These are phyloP conservation scores for Kodamaea laetipori DNA, from an alignment of 805 yeast species.

Conservation along the genomic window DNA sequence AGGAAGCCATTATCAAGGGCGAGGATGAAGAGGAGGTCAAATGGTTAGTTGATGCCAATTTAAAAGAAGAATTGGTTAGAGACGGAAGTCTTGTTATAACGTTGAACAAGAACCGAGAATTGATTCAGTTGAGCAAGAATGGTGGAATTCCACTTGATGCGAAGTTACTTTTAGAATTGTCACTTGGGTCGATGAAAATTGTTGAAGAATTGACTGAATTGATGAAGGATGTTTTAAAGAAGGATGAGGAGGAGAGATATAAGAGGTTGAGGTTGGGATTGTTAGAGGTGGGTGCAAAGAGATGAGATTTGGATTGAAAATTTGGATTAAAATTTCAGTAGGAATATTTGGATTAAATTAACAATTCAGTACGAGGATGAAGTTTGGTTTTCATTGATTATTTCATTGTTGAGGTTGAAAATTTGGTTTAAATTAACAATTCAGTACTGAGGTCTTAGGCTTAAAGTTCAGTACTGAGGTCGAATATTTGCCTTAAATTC, in stretches of 20 bases:
- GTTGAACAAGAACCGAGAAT: constrained; percentile 83
- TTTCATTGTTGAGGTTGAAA: no score
- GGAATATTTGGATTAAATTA: no score
- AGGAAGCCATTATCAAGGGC: constrained; percentile 72
- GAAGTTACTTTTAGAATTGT: constrained; percentile 62
- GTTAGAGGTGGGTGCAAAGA: constrained; percentile 39
- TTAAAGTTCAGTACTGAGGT: no score
- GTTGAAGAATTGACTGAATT: constrained; percentile 66
- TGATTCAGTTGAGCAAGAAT: constrained; percentile 85
- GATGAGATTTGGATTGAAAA: no score
- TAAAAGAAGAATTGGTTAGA: constrained; percentile 73
- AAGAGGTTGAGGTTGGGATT: constrained; percentile 30
- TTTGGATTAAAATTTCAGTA: no score
- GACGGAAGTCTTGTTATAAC: constrained; percentile 85
- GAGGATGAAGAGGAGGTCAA: constrained; percentile 55
- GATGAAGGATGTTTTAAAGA: constrained; percentile 56
- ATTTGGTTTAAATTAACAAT: no score
- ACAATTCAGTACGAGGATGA: no score
- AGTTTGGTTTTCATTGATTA: no score
- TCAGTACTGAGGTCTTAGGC: no score
- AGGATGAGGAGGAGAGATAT: constrained; percentile 55
- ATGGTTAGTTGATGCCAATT: constrained; percentile 71
- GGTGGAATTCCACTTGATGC: constrained; percentile 90
- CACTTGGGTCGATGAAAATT: constrained; percentile 61
- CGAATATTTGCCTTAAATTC: no score